These are phyloP conservation scores for Yamadazyma conglobata DNA, from an alignment of 1,139 yeast genomes.

Conservation along the genomic window DNA sequence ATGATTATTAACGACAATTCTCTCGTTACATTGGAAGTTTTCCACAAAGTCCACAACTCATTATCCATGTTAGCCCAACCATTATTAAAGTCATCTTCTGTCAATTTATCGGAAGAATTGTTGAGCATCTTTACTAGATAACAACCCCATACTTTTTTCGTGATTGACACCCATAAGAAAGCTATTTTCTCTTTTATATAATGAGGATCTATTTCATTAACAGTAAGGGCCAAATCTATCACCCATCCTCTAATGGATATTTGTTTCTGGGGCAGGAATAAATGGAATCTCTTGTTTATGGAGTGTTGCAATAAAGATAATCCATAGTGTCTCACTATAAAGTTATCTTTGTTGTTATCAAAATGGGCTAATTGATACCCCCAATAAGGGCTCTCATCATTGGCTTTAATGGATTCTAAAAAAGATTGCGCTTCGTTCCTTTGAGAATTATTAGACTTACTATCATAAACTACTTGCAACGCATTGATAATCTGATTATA, in stretches of 20 bases:
- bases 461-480: constrained; percentile 71
- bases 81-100: constrained; percentile 45
- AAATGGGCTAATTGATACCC: constrained; percentile 80
- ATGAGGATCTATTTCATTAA: constrained; percentile 72
- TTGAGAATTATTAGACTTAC: constrained; percentile 61
- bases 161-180: constrained; percentile 84
- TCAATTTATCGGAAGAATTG: constrained; percentile 10
- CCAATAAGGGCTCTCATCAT: constrained; percentile 87
- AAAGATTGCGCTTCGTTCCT: constrained; percentile 70
- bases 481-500: constrained; percentile 72
- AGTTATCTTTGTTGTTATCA: constrained; percentile 57
- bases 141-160: constrained; percentile 91
- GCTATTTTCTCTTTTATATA: constrained; percentile 88
- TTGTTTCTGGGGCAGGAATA: constrained; percentile 62
- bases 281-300: constrained; percentile 50
- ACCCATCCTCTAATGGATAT: constrained; percentile 80
- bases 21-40: constrained; percentile 54
- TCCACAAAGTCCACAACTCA: constrained; percentile 74
- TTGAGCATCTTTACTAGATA: constrained; percentile 29
- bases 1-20: constrained; percentile 76
- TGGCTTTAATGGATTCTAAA: constrained; percentile 69
- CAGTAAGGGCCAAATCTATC: constrained; percentile 65
- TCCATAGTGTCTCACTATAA: constrained; percentile 87
- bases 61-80: constrained; percentile 94
- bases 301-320: constrained; percentile 74